Percentiles rank a stretch among this genome's conserved stretches.
Evolutionary conservation across 2,329 filamentous ascomycete species (phyloP).

Genomic region (Keithomyces neogunnii): DNA sequence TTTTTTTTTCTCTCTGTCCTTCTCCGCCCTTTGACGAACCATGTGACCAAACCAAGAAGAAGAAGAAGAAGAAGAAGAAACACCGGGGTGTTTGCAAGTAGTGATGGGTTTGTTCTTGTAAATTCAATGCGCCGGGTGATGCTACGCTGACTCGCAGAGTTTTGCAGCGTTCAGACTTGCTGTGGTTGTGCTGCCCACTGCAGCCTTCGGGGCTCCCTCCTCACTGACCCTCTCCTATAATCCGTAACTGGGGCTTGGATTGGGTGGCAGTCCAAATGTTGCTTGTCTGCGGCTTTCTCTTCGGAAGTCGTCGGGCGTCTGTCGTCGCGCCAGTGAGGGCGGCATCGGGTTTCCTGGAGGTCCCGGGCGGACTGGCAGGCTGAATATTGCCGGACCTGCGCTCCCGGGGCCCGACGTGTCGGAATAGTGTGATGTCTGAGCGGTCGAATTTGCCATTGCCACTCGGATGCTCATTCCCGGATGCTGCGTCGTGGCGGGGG

Average conservation of each 20-base stretch:
- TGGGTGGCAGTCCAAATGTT: slow-evolving; percentile 40
- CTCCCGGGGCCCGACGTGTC: slow-evolving; percentile 32
- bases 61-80: not conserved
- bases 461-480: slow-evolving; percentile 46
- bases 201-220: not conserved
- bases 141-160: slow-evolving; percentile 19
- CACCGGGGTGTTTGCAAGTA: too few relatives aligned
- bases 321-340: slow-evolving; percentile 51
- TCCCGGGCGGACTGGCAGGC: slow-evolving; percentile 55
- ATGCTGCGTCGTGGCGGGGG: slow-evolving; percentile 35
- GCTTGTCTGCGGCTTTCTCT: slow-evolving; percentile 45
- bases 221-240: slow-evolving; percentile 12
- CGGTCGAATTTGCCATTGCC: slow-evolving; percentile 43
- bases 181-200: not conserved
- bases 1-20: too few relatives aligned
- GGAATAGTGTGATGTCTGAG: slow-evolving; percentile 32
- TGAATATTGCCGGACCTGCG: slow-evolving; percentile 44
- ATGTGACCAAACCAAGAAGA: not conserved
- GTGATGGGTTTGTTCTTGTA: slow-evolving; percentile 7
- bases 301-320: slow-evolving; percentile 44
- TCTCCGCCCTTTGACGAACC: too few relatives aligned
- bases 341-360: slow-evolving; percentile 51
- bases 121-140: slow-evolving; percentile 25
- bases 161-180: slow-evolving; percentile 6
- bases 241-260: slow-evolving; percentile 29